Conservation (phyloP, 768 basidiomycete genomes). For the Leccinum ochraceum region DNA sequence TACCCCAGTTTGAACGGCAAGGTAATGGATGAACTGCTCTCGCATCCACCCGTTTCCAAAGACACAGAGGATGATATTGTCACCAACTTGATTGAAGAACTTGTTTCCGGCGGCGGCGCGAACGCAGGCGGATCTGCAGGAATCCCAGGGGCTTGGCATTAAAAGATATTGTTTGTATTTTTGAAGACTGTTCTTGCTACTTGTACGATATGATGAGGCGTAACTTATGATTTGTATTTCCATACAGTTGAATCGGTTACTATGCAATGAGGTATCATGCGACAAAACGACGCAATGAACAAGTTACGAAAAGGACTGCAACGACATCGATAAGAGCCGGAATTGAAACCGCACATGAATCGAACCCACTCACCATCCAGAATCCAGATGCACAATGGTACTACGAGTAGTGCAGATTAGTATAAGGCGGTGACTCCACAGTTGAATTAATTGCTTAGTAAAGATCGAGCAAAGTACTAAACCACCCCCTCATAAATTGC, state of each 20-base stretch:
- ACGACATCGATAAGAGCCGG: too few relatives aligned
- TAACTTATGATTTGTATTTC: background rate
- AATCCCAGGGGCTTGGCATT: constrained; percentile 51
- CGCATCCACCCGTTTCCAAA: constrained; percentile 42
- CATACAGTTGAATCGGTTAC: background rate
- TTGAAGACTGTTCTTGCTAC: constrained; percentile 1
- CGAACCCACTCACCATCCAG: too few relatives aligned
- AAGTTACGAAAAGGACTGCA: too few relatives aligned
- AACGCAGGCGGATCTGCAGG: constrained; percentile 37
- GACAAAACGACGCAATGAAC: too few relatives aligned
- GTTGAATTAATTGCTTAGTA: too few relatives aligned
- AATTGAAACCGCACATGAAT: too few relatives aligned
- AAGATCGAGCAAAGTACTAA: too few relatives aligned
- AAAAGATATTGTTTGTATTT: constrained; percentile 6
- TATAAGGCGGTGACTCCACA: too few relatives aligned
- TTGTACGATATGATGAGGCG: constrained; percentile 17
- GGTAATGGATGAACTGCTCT: constrained; percentile 51
- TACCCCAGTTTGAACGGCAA: constrained; percentile 53
- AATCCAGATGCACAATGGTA: too few relatives aligned
- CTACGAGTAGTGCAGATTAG: too few relatives aligned
- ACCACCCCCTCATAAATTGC: too few relatives aligned
- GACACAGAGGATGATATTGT: constrained; percentile 68
- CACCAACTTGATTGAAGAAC: constrained; percentile 58
- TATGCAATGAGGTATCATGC: too few relatives aligned
- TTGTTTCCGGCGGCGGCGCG: constrained; percentile 47